Evolutionary conservation across 176 grass and related monocot genomes (phyloP).

Genomic region (Carex scoparia): DNA sequence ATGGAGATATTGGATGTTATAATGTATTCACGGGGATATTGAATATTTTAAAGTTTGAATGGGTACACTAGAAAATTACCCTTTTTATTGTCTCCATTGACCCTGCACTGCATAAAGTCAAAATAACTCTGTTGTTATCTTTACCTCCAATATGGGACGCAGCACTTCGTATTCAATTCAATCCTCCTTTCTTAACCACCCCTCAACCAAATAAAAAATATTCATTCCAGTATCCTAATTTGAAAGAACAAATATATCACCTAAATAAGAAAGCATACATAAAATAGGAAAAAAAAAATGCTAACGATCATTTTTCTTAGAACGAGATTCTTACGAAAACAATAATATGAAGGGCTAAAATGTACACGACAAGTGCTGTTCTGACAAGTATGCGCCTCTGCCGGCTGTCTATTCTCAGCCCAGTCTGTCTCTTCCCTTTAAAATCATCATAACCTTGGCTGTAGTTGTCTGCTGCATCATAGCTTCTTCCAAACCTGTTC

Average conservation of each 20-base stretch:
- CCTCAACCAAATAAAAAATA: not conserved
- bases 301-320: slow-evolving; percentile 25
- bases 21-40: too few relatives aligned
- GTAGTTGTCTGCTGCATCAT: slow-evolving; percentile 5
- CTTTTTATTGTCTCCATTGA: too few relatives aligned
- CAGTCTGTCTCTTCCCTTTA: slow-evolving; percentile 34
- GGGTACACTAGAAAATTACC: too few relatives aligned
- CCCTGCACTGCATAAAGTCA: too few relatives aligned
- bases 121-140: too few relatives aligned
- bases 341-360: slow-evolving; percentile 72
- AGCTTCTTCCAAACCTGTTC: slow-evolving; percentile 42
- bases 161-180: not conserved
- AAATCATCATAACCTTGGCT: slow-evolving; percentile 33
- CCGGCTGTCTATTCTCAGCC: slow-evolving; percentile 46
- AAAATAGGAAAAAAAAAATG: not conserved
- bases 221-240: not conserved
- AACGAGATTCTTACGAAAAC: slow-evolving; percentile 93
- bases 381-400: slow-evolving; percentile 69
- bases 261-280: not conserved
- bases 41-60: too few relatives aligned
- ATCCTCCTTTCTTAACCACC: not conserved
- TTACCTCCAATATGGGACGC: too few relatives aligned
- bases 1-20: too few relatives aligned
- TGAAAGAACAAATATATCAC: not conserved
- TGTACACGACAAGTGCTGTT: slow-evolving; percentile 74